Evolutionary conservation across 2,329 filamentous ascomycete genomes (phyloP), one percentile per base, ranked within the genome.

Genomic region (Ceratocystis harringtonii): DNA sequence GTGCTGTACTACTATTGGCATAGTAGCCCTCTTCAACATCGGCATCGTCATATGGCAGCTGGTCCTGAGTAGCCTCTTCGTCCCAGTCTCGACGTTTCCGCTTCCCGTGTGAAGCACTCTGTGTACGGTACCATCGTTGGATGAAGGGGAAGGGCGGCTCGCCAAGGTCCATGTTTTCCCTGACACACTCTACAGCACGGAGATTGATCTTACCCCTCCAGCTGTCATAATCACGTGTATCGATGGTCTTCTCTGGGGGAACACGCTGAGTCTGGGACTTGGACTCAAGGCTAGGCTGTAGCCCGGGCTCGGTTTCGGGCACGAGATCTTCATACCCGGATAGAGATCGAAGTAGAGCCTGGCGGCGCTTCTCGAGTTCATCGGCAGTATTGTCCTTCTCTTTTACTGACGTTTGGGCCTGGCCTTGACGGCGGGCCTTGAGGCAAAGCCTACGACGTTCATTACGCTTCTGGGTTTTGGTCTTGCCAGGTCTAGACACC

Each of bases 141-240:
- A 88, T 79, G 73, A 96, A 96, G 0, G 92, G 92, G 71, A 95
- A 96, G 0, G 92, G 89, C 0, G 92, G 92, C 43, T 89, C 81
- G 64, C 82, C 88, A 58, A 95, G 78, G 41, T 81, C 76, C 48
- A 90, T 76, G 4, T 80, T 81, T 36, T 88, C 81, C n/a, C 88
- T 80, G 68, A 85, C 84, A 74, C 92, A 96, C 73, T 97, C 92
- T 0, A 95, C 89, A 25, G 90, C 92, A 28, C 83, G 81, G 68
- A 95, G 84, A 10, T 78, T 81, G 67, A 96, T 86, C 69, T 85
- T 90, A 3, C 83, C 77, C 69, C 83, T 83, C 92, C 92, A 96
- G 25, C 82, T 80, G 36, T 88, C 80, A 60, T 36, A 25, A 48
- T 63, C 61, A n/a, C 17, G 48, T 15, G 32, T 28, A 55, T 32